phyloP scores from a whole-genome alignment of 441 rosid genomes.

The Corymbia calophylla region DNA sequence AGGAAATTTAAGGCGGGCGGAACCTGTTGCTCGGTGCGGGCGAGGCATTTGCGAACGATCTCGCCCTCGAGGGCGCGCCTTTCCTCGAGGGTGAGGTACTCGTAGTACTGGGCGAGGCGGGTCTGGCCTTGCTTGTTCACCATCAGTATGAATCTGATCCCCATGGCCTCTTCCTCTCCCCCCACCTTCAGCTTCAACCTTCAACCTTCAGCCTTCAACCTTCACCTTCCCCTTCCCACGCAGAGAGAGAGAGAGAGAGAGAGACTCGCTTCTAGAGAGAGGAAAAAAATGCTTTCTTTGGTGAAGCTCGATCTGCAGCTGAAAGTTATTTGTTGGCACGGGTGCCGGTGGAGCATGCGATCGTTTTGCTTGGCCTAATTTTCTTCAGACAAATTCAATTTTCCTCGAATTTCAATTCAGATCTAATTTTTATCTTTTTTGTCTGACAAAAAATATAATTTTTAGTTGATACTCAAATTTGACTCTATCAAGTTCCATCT shows the following conservation, averaged over 20 bases:
- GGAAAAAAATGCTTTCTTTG: neutral
- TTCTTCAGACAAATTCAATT: neutral
- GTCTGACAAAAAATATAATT: no score
- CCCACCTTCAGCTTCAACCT: neutral
- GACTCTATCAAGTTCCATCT: neutral
- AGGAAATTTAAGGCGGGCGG: neutral
- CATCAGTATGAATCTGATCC: conserved; percentile 91
- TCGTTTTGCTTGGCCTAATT: neutral
- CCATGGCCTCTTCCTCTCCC: conserved; percentile 25
- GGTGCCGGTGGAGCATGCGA: neutral
- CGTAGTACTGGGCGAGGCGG: conserved; percentile 95
- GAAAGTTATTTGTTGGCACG: neutral
- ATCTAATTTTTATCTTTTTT: no score
- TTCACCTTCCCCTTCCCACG: neutral
- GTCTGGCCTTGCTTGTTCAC: conserved; percentile 98
- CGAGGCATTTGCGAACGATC: conserved; percentile 98
- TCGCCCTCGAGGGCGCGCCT: conserved; percentile 98
- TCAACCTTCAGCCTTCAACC: neutral
- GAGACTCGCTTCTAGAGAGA: no score
- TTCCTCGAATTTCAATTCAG: neutral
- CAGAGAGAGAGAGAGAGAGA: neutral
- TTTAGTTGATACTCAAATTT: neutral
- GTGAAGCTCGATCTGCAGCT: neutral
- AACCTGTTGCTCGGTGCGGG: conserved; percentile 94
- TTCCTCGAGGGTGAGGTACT: conserved; percentile 97